Base-by-base conservation (phyloP, 495 filamentous ascomycete species). In the Aspergillus mulundensis region DNA sequence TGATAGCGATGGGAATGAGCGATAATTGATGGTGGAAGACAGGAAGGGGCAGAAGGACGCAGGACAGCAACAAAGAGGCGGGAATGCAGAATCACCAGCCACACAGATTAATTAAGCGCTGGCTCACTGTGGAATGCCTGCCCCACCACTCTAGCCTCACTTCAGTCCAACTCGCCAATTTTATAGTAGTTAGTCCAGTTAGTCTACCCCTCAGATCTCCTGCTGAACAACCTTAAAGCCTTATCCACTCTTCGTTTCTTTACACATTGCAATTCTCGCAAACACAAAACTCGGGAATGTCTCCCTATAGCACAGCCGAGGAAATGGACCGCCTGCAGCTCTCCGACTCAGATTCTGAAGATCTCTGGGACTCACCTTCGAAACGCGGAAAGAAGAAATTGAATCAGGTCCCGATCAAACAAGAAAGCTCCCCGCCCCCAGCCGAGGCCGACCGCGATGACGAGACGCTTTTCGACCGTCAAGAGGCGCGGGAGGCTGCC, bases 321-420 rank as follows among this genome's bases (percentile, higher is more conserved):
- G 69, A 79, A 59, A 71, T 80, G 66, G 72, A 81, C 8, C 64
- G 68, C 21, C 72, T 81, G 12, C 76, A 84, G 53, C 69, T 85
- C 42, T 81, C 77, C n/a, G 85, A 88, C 49, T 78, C 77, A 38
- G 82, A 88, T 51, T 77, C 81, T 5, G 87, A 90, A 59, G 79
- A 87, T 53, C 81, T 91, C 50, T 89, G 87, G 74, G 80, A 87
- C 43, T 90, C 87, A 5, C 89, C 89, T 3, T 84, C 85, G 14
- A 78, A 79, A 61, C 63, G 66, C 40, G 65, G 56, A 44, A 65
- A 54, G 19, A 70, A 67, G 40, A 63, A 56, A 16, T 56, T 58
- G 39, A 62, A 54, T 23, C 48, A 41, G 18, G 60, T 61, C 24
- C 28, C 62, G 49, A 16, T 32, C 14, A 57, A 64, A 38, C 66